Conservation (phyloP, 139 green algal genomes). For the Auxenochlorella protothecoides region DNA sequence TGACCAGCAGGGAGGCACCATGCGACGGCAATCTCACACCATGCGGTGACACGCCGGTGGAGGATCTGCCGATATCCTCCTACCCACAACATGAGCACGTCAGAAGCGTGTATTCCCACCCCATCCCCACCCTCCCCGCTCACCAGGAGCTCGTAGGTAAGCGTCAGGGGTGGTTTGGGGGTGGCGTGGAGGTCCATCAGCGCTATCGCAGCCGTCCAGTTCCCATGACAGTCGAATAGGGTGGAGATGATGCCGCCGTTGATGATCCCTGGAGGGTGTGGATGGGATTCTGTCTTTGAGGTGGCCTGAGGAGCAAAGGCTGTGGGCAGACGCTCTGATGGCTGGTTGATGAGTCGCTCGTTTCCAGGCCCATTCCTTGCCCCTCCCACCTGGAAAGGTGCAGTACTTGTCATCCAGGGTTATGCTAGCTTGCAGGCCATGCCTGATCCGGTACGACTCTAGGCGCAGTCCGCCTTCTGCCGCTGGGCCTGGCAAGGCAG, state of each 20-base stretch:
- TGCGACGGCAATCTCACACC: too few species aligned
- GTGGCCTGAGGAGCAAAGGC: too few species aligned
- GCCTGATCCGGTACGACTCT: slow-evolving; percentile 34
- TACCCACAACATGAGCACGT: background rate
- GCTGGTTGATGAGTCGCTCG: too few species aligned
- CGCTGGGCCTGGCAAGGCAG: slow-evolving; percentile 3
- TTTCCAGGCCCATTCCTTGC: too few species aligned
- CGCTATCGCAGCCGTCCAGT: slow-evolving; percentile 67
- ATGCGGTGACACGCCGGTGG: too few species aligned
- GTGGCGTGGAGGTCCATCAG: slow-evolving; percentile 68
- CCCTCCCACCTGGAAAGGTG: slow-evolving; percentile 38
- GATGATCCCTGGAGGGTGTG: slow-evolving; percentile 43
- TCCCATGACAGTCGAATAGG: slow-evolving; percentile 71
- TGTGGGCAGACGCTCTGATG: too few species aligned
- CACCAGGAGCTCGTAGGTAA: slow-evolving; percentile 63
- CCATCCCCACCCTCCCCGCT: background rate
- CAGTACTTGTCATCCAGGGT: slow-evolving; percentile 39
- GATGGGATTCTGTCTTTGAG: too few species aligned
- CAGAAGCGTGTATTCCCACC: background rate
- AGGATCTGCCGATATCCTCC: too few species aligned
- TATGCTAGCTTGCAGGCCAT: slow-evolving; percentile 50
- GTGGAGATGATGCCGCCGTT: slow-evolving; percentile 66
- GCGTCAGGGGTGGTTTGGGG: slow-evolving; percentile 66
- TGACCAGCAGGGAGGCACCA: background rate
- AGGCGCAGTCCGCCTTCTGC: slow-evolving; percentile 51